Percentiles rank a stretch among this genome's conserved stretches.
phyloP scores from a whole-genome alignment of 169 alveolate species.

The Cryptosporidium xiaoi region DNA sequence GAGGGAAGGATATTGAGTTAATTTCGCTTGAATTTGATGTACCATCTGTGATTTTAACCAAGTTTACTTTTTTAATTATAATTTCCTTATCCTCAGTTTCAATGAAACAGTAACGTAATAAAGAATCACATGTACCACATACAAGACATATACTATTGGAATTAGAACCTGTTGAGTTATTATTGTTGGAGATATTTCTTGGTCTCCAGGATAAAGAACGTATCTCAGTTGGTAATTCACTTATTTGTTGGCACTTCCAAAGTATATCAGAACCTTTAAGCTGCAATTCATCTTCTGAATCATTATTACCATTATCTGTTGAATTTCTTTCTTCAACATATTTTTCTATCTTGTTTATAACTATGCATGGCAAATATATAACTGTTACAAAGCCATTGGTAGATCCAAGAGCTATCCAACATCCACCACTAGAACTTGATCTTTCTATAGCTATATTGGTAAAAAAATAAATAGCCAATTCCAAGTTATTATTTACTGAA shows the following conservation, averaged over 20 bases:
- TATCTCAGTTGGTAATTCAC: constrained; percentile 64
- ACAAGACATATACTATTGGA: constrained; percentile 49
- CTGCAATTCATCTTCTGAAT: constrained; percentile 13
- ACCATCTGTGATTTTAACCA: constrained; percentile 69
- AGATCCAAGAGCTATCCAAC: constrained; percentile 69
- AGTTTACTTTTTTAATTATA: constrained; percentile 11
- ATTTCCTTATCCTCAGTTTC: constrained; percentile 44
- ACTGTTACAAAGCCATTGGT: constrained; percentile 36
- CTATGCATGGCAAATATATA: constrained; percentile 28
- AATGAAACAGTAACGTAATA: constrained; percentile 64
- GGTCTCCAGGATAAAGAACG: constrained; percentile 63
- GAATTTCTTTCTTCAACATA: neutral
- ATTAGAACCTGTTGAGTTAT: neutral
- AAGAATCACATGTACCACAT: constrained; percentile 62
- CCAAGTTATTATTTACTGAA: neutral
- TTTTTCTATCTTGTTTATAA: constrained; percentile 27
- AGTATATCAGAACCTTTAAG: constrained; percentile 27
- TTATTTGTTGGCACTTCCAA: constrained; percentile 61
- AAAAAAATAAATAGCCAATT: constrained; percentile 56
- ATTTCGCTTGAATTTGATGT: constrained; percentile 51
- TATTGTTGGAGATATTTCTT: neutral
- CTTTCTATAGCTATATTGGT: constrained; percentile 64
- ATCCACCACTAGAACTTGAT: constrained; percentile 66
- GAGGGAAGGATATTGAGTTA: constrained; percentile 31
- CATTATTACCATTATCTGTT: neutral